phyloP scores from a whole-genome alignment of 2,329 filamentous ascomycete species.

The Fusarium xylarioides region DNA sequence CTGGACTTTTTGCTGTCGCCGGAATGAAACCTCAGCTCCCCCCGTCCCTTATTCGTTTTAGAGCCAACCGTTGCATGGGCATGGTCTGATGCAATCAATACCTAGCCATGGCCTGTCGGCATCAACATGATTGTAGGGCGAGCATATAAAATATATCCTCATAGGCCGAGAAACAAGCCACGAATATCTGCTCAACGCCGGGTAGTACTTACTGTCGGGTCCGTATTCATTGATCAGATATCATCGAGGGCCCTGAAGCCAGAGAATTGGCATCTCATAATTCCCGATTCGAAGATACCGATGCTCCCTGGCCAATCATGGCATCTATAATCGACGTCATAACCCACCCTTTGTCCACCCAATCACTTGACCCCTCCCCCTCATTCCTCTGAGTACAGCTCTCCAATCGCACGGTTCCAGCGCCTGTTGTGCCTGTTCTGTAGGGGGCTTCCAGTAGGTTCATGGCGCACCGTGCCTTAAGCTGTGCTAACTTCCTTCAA shows the following conservation, averaged over 20 bases:
- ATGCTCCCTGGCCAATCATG: constrained; percentile 26
- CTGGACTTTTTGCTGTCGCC: neutral
- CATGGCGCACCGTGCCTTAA: neutral
- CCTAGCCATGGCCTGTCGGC: neutral
- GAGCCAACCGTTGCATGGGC: neutral
- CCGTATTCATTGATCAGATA: neutral
- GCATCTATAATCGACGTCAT: constrained; percentile 35
- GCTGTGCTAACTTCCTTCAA: neutral
- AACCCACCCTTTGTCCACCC: constrained; percentile 19
- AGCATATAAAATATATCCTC: neutral
- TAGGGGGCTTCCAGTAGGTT: constrained; percentile 2
- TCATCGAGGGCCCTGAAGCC: neutral
- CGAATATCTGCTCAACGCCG: neutral
- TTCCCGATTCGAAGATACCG: constrained; percentile 9
- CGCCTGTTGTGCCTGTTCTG: constrained; percentile 3
- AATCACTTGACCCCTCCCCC: constrained; percentile 37
- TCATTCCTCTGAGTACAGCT: constrained; percentile 18
- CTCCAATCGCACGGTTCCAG: neutral
- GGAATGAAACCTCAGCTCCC: neutral
- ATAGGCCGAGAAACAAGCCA: neutral
- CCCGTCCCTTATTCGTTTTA: neutral
- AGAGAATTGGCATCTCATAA: neutral
- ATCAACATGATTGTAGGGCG: neutral
- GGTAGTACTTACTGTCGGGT: neutral
- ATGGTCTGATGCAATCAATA: neutral